Conservation (phyloP, 495 filamentous ascomycete species). For the Pyrenula massariospora region DNA sequence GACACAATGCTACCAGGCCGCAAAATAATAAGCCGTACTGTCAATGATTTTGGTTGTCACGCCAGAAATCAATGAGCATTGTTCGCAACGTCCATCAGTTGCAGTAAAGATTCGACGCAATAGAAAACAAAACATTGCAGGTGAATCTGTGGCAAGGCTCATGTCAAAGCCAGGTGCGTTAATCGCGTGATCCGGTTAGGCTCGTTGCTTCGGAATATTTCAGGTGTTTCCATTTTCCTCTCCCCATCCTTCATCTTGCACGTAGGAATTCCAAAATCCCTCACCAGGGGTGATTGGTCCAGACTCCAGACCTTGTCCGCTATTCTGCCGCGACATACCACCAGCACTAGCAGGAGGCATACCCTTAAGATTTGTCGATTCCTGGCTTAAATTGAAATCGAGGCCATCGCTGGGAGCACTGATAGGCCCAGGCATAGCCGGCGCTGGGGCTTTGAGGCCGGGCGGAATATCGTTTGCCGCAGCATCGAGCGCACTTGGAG, state of each 20-base stretch:
- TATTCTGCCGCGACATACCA: not conserved
- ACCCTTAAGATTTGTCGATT: not conserved
- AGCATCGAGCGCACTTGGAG: slow-evolving; percentile 14
- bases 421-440: not conserved
- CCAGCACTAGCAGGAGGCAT: not conserved
- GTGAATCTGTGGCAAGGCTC: no score
- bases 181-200: no score
- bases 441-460: not conserved
- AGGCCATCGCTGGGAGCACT: not conserved
- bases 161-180: no score
- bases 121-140: no score
- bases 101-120: no score
- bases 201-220: no score
- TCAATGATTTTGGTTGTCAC: not conserved
- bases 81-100: no score
- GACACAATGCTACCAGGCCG: not conserved
- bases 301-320: not conserved
- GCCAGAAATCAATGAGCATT: no score
- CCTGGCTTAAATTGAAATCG: not conserved
- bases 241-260: not conserved
- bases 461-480: not conserved
- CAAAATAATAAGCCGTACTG: not conserved
- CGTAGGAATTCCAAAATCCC: not conserved
- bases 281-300: not conserved
- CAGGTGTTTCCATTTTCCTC: not conserved